These are phyloP conservation scores for Vicia sativa DNA, from an alignment of 306 rosid genomes.

Conservation along the genomic window DNA sequence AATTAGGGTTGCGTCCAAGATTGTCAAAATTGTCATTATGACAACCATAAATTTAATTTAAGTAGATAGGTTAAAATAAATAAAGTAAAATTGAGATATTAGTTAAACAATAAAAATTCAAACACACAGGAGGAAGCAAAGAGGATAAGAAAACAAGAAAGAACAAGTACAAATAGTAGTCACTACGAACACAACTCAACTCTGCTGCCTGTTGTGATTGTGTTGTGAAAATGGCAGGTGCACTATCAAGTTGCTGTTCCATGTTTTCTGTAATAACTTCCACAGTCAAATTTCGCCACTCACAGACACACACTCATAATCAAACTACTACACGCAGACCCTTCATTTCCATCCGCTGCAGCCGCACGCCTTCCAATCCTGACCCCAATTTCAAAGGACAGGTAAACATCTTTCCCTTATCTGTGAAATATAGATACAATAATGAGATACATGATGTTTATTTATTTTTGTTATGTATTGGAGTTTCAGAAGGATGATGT, in stretches of 20 bases:
- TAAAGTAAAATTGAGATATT: no score
- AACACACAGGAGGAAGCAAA: background rate
- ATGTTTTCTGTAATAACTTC: slow-evolving; percentile 60
- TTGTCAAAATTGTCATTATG: no score
- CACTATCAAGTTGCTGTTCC: slow-evolving; percentile 61
- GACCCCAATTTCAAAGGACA: slow-evolving; percentile 39
- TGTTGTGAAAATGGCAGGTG: slow-evolving; percentile 58
- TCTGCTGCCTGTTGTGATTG: no score
- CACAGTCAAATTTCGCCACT: slow-evolving; percentile 52
- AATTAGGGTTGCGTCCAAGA: no score
- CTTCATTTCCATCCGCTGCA: slow-evolving; percentile 33
- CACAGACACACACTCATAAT: slow-evolving; percentile 14
- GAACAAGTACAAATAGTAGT: background rate
- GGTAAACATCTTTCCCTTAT: slow-evolving; percentile 34
- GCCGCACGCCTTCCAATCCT: slow-evolving; percentile 36
- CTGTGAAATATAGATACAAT: background rate
- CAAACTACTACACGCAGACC: slow-evolving; percentile 20
- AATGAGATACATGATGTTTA: background rate
- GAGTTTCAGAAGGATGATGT: slow-evolving; percentile 51
- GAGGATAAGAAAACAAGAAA: slow-evolving; percentile 31
- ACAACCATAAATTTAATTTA: no score
- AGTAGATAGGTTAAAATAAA: no score
- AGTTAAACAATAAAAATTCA: background rate
- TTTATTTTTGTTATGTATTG: background rate
- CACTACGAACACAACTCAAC: background rate